Evolutionary conservation across 371 early-diverging fungal species (phyloP).

Genomic region (Apophysomyces ossiformis): DNA sequence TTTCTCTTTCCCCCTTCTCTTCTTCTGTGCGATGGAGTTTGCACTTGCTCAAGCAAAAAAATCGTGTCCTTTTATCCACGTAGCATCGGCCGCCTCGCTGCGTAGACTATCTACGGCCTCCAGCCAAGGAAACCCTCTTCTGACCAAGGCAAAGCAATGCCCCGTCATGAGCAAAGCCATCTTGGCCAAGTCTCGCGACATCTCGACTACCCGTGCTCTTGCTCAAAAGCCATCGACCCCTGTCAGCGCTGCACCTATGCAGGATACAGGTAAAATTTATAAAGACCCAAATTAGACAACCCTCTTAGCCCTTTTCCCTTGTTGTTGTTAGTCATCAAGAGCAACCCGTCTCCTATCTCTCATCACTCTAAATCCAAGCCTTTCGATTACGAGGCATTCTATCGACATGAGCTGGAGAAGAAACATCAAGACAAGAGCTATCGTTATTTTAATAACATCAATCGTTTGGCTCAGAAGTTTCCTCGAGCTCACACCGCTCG

Average conservation of each 20-base stretch:
- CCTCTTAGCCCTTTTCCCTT: constrained; percentile 11
- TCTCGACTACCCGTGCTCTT: constrained; percentile 44
- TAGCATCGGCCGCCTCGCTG: constrained; percentile 76
- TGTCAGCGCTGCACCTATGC: constrained; percentile 47
- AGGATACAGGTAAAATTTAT: constrained; percentile 24
- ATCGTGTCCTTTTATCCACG: constrained; percentile 88
- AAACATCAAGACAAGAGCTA: constrained; percentile 97
- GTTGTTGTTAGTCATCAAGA: constrained; percentile 21
- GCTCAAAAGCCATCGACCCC: constrained; percentile 50
- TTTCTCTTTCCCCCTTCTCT: constrained; percentile 18
- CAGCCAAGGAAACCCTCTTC: constrained; percentile 55
- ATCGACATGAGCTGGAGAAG: constrained; percentile 84
- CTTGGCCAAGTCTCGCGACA: constrained; percentile 64
- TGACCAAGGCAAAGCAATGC: constrained; percentile 84
- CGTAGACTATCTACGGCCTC: constrained; percentile 66
- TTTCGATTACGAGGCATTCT: constrained; percentile 92
- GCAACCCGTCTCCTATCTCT: constrained; percentile 30
- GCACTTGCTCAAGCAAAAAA: constrained; percentile 56
- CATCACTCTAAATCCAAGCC: constrained; percentile 52
- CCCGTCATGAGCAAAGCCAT: constrained; percentile 91
- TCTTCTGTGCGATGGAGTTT: constrained; percentile 54
- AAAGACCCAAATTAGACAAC: background rate
- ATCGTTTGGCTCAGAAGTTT: constrained; percentile 90
- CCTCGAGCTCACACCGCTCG: constrained; percentile 94
- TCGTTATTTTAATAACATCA: constrained; percentile 99